Evolutionary conservation across 1,139 yeast genomes (phyloP).

Genomic region (Magnusiomyces suaveolens): DNA sequence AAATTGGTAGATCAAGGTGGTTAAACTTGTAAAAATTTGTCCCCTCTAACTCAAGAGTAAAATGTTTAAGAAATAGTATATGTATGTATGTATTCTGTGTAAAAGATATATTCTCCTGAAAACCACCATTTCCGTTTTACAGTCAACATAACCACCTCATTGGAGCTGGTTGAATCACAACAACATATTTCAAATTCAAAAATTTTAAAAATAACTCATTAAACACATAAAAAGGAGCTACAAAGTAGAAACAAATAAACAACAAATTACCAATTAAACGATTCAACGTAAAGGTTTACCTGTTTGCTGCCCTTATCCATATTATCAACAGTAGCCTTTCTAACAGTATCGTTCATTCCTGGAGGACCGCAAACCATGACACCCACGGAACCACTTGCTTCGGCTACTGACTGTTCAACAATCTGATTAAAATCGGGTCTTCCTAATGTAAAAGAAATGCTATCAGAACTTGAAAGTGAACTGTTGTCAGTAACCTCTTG

Average conservation of each 20-base stretch:
- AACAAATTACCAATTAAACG: constrained; percentile 33
- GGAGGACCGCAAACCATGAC: constrained; percentile 35
- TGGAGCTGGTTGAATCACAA: no score
- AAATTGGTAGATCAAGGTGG: no score
- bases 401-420: constrained; percentile 3
- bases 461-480: background rate
- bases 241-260: background rate
- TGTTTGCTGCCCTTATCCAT: constrained; percentile 22
- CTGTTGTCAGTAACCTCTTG: background rate
- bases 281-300: constrained; percentile 36
- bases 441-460: background rate
- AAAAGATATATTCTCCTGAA: no score
- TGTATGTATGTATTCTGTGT: no score
- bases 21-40: no score
- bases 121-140: no score
- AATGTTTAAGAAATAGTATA: no score
- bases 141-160: no score
- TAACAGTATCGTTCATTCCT: constrained; percentile 32
- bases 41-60: no score
- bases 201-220: background rate
- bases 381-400: constrained; percentile 29
- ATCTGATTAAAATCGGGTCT: constrained; percentile 9
- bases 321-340: constrained; percentile 23
- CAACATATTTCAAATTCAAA: no score
- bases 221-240: no score